Evolutionary conservation across 176 grass and related monocot genomes (phyloP).

Genomic region (Raddia distichophylla): DNA sequence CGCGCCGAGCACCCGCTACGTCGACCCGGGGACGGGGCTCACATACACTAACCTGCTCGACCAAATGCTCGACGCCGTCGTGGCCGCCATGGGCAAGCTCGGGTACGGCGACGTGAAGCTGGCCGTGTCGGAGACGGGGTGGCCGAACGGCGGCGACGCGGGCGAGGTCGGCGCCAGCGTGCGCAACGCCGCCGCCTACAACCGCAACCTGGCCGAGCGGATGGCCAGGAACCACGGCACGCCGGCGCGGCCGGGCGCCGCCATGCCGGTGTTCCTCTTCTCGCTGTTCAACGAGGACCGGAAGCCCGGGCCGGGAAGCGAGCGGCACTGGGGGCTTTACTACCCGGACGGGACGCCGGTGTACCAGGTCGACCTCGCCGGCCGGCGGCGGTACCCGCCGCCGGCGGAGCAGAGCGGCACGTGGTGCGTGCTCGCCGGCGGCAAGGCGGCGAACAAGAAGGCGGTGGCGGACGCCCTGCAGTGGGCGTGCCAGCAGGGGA

Average conservation of each 20-base stretch:
- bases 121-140: conserved; percentile 65
- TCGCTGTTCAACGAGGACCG: conserved; percentile 68
- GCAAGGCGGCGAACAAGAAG: conserved; percentile 32
- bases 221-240: conserved; percentile 47
- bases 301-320: conserved; percentile 50
- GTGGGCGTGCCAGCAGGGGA: conserved; percentile 66
- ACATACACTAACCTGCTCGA: conserved; percentile 70
- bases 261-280: conserved; percentile 62
- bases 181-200: conserved; percentile 62
- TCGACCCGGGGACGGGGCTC: conserved; percentile 53
- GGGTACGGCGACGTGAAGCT: conserved; percentile 53
- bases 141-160: conserved; percentile 53
- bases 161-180: conserved; percentile 51
- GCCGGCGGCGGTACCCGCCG: conserved; percentile 32
- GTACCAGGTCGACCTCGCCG: conserved; percentile 64
- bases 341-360: conserved; percentile 49
- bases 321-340: conserved; percentile 68
- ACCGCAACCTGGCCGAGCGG: conserved; percentile 54
- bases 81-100: conserved; percentile 55
- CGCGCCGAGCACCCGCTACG: conserved; percentile 30
- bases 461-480: conserved; percentile 36
- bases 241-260: conserved; percentile 39
- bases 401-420: not conserved
- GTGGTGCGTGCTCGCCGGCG: conserved; percentile 55
- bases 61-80: conserved; percentile 62